A percentile compares a stretch with the other conserved stretches of the same genome.
Conservation (phyloP, 176 grass and related monocot species). For the Raddia guianensis region DNA sequence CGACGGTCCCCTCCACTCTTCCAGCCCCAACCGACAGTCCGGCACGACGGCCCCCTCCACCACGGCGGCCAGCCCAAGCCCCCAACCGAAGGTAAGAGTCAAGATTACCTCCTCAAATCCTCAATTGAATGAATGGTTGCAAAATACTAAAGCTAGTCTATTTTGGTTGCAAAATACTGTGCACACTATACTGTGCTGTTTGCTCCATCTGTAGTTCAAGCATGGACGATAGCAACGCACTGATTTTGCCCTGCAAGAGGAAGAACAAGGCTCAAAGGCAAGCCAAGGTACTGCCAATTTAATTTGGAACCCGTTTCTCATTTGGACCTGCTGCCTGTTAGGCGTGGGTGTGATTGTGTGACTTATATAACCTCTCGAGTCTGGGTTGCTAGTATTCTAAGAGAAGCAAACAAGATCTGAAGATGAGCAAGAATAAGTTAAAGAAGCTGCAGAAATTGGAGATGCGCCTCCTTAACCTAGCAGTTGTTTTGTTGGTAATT, state of each 20-base stretch:
- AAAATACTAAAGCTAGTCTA: too few relatives aligned
- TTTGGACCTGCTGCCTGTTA: neutral
- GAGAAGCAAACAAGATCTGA: conserved; percentile 54
- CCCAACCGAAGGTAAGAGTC: too few relatives aligned
- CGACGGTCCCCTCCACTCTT: too few relatives aligned
- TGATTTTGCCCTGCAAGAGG: conserved; percentile 72
- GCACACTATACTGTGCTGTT: too few relatives aligned
- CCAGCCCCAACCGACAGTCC: too few relatives aligned
- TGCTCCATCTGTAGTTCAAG: too few relatives aligned
- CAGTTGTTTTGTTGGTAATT: neutral
- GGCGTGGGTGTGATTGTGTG: neutral
- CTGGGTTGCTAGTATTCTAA: conserved; percentile 48
- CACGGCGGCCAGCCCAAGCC: too few relatives aligned
- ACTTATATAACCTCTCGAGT: neutral
- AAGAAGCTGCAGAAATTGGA: conserved; percentile 77
- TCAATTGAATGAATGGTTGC: too few relatives aligned
- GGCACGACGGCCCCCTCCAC: too few relatives aligned
- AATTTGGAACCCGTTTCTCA: neutral
- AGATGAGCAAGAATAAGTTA: conserved; percentile 79
- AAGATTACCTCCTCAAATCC: too few relatives aligned
- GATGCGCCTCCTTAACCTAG: conserved; percentile 45
- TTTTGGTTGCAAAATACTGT: too few relatives aligned
- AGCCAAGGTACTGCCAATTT: conserved; percentile 51
- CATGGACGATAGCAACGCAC: conserved; percentile 27
- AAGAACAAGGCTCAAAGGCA: conserved; percentile 67